phyloP scores from a whole-genome alignment of 768 basidiomycete species.

The Lentinus tigrinus region DNA sequence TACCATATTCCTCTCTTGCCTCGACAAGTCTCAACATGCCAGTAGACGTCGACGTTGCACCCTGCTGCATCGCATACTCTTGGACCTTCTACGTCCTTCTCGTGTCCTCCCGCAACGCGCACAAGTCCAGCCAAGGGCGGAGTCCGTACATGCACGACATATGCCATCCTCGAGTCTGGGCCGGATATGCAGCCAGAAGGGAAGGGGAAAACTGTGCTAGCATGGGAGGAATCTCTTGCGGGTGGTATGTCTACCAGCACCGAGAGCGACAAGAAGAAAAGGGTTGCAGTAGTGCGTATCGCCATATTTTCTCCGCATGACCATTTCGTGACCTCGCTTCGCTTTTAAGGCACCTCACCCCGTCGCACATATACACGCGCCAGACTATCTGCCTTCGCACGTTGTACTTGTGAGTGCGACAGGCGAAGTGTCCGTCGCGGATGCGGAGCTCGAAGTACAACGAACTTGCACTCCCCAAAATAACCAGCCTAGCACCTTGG shows the following conservation, averaged over 20 bases:
- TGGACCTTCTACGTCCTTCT: conserved; percentile 62
- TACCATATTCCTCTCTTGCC: conserved; percentile 2
- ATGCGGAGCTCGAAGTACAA: conserved; percentile 29
- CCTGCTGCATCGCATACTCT: conserved; percentile 68
- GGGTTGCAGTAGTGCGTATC: conserved; percentile 42
- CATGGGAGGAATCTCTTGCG: conserved; percentile 53
- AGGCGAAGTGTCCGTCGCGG: conserved; percentile 34
- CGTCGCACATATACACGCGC: conserved; percentile 38
- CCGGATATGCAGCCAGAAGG: conserved; percentile 43
- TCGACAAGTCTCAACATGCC: not conserved
- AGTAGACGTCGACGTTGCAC: conserved; percentile 63
- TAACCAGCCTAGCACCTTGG: conserved; percentile 13
- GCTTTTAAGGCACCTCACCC: conserved; percentile 42
- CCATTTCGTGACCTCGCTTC: not conserved
- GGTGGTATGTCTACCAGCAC: conserved; percentile 24
- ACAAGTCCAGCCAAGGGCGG: conserved; percentile 31
- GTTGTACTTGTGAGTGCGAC: conserved; percentile 34
- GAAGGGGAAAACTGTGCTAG: conserved; percentile 53
- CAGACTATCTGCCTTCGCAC: conserved; percentile 25
- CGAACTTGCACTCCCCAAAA: conserved; percentile 17
- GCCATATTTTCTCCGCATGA: not conserved
- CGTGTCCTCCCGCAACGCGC: conserved; percentile 54
- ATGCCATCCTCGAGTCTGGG: conserved; percentile 49
- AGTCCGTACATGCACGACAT: conserved; percentile 46
- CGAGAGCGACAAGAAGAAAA: conserved; percentile 38